Conservation (phyloP, 2,329 filamentous ascomycete species). For the Colletotrichum echinochloae region DNA sequence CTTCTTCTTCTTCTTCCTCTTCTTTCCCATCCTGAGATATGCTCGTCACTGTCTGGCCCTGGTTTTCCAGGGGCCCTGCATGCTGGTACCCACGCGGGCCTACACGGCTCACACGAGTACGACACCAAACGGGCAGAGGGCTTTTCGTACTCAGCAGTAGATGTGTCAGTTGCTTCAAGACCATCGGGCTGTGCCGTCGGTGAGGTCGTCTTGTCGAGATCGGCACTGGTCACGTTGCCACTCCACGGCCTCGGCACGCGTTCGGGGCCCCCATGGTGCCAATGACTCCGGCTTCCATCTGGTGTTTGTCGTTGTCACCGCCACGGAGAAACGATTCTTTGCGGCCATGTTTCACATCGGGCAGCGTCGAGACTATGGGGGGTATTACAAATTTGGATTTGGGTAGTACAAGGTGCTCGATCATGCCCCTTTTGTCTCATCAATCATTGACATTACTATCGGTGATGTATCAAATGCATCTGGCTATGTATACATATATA, state of each 20-base stretch:
- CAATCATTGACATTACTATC: neutral
- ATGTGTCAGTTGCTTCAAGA: neutral
- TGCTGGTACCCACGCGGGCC: slow-evolving; percentile 1
- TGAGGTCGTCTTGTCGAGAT: neutral
- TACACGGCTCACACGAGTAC: neutral
- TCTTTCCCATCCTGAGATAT: neutral
- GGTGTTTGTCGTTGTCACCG: neutral
- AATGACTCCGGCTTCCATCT: neutral
- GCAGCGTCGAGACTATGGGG: neutral
- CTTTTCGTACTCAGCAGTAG: too few relatives aligned
- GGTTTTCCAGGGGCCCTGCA: neutral
- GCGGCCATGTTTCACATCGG: neutral
- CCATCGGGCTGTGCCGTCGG: neutral
- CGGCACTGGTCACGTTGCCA: neutral
- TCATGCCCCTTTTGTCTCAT: neutral
- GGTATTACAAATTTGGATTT: neutral
- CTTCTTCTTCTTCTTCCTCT: neutral
- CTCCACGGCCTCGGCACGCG: neutral
- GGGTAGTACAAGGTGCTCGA: neutral
- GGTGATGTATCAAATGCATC: neutral
- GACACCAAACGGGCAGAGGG: neutral
- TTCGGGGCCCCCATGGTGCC: neutral
- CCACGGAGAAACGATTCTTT: neutral
- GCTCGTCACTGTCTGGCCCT: neutral
- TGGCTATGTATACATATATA: neutral